Conservation (phyloP, 2,329 filamentous ascomycete genomes). For the Knufia fluminis region DNA sequence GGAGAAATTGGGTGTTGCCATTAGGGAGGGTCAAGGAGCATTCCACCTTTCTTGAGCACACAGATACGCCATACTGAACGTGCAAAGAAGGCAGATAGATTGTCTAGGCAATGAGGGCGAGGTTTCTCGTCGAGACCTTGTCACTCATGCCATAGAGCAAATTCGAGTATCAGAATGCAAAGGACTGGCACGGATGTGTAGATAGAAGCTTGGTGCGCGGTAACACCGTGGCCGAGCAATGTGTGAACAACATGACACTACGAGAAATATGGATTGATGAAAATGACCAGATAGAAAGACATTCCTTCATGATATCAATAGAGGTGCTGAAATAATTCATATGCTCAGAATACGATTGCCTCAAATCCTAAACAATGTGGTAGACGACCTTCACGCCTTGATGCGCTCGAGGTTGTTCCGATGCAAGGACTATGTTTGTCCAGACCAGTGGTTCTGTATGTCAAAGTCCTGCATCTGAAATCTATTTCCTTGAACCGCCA, state of each 20-base stretch:
- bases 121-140: neutral
- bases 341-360: too few relatives aligned
- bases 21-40: conserved; percentile 90
- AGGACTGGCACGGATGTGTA: neutral
- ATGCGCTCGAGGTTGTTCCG: too few relatives aligned
- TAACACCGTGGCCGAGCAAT: neutral
- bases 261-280: neutral
- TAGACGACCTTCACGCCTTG: too few relatives aligned
- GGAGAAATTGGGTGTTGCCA: conserved; percentile 71
- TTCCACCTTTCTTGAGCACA: conserved; percentile 75
- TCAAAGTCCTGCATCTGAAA: too few relatives aligned
- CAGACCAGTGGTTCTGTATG: too few relatives aligned
- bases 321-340: too few relatives aligned
- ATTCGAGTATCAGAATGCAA: neutral
- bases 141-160: neutral
- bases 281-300: neutral
- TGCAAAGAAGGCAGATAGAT: too few relatives aligned
- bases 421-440: too few relatives aligned
- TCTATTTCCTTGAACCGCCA: too few relatives aligned
- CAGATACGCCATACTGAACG: neutral
- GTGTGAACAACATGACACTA: too few relatives aligned
- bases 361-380: too few relatives aligned
- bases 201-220: neutral
- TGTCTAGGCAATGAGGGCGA: neutral
- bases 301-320: too few relatives aligned